Evolutionary conservation across 108 stramenopile species (phyloP).

Genomic region (Nitzschia sp.): DNA sequence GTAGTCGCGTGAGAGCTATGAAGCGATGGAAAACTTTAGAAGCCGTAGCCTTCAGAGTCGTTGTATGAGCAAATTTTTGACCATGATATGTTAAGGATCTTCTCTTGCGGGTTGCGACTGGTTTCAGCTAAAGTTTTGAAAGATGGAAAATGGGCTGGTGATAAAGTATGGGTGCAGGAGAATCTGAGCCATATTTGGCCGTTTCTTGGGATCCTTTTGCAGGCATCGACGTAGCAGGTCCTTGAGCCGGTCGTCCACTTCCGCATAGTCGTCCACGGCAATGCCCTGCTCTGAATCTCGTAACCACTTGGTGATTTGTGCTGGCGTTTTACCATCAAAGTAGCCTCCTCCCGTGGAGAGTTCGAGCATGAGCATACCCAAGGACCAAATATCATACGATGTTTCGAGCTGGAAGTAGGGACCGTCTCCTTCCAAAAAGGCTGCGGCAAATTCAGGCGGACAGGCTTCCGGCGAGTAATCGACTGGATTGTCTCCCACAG

Average conservation of each 20-base stretch:
- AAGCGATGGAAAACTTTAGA: no score
- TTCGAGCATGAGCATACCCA: conserved; percentile 84
- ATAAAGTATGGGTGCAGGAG: conserved; percentile 83
- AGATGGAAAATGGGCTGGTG: conserved; percentile 17
- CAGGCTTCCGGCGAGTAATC: conserved; percentile 91
- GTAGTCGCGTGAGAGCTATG: no score
- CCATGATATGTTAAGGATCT: no score
- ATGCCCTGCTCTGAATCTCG: conserved; percentile 40
- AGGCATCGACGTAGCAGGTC: conserved; percentile 73
- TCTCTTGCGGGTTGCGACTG: no score
- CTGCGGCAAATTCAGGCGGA: conserved; percentile 85
- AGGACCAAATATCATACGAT: conserved; percentile 84
- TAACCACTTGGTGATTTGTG: conserved; percentile 72
- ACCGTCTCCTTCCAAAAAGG: conserved; percentile 73
- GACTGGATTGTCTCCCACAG: conserved; percentile 66
- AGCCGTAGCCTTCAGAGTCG: no score
- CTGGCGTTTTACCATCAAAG: conserved; percentile 70
- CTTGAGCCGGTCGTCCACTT: conserved; percentile 45
- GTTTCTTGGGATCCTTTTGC: conserved; percentile 49
- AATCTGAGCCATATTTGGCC: conserved; percentile 66
- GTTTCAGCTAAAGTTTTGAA: conserved; percentile 8
- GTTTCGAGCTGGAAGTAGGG: conserved; percentile 71
- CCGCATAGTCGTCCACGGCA: conserved; percentile 43
- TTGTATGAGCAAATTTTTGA: no score
- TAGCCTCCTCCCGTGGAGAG: conserved; percentile 70